These are phyloP conservation scores for Apophysomyces elegans DNA, from an alignment of 371 early-diverging fungal species.

Conservation along the genomic window DNA sequence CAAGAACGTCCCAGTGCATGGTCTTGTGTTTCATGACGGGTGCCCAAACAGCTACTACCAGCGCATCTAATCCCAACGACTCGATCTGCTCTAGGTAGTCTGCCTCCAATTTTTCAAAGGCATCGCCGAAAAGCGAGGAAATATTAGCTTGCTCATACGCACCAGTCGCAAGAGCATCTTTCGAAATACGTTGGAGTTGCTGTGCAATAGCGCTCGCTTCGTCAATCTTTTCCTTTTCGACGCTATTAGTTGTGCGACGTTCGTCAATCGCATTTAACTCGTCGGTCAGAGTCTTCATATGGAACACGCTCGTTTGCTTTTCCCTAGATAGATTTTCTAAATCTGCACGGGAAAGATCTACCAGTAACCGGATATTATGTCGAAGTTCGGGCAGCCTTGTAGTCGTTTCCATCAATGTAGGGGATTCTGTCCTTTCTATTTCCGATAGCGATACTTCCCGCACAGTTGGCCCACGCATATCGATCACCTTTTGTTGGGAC, in stretches of 20 bases:
- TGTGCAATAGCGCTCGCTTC: constrained; percentile 53
- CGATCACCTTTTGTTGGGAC: constrained; percentile 72
- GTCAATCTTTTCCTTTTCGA: constrained; percentile 32
- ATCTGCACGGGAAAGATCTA: constrained; percentile 71
- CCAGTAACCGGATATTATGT: constrained; percentile 77
- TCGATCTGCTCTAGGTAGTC: constrained; percentile 60
- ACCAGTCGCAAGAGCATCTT: constrained; percentile 43
- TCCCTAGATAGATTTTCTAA: constrained; percentile 68
- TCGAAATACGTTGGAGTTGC: constrained; percentile 51
- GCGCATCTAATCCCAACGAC: constrained; percentile 62
- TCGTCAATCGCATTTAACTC: constrained; percentile 46
- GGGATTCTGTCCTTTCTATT: constrained; percentile 45
- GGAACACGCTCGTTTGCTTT: constrained; percentile 50
- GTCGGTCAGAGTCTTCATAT: constrained; percentile 44
- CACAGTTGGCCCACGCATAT: constrained; percentile 79
- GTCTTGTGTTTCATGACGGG: constrained; percentile 61
- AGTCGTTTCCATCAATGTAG: constrained; percentile 52
- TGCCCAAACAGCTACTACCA: constrained; percentile 69
- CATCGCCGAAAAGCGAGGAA: constrained; percentile 55
- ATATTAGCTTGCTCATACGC: constrained; percentile 53
- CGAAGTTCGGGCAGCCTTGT: constrained; percentile 76
- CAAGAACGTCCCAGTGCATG: constrained; percentile 69
- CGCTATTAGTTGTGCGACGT: constrained; percentile 33
- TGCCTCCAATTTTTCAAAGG: constrained; percentile 52
- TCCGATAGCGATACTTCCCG: constrained; percentile 63